Percentiles rank a stretch among this genome's conserved stretches.
phyloP scores from a whole-genome alignment of 148 eudicot genomes.

The Linanthus parryae region DNA sequence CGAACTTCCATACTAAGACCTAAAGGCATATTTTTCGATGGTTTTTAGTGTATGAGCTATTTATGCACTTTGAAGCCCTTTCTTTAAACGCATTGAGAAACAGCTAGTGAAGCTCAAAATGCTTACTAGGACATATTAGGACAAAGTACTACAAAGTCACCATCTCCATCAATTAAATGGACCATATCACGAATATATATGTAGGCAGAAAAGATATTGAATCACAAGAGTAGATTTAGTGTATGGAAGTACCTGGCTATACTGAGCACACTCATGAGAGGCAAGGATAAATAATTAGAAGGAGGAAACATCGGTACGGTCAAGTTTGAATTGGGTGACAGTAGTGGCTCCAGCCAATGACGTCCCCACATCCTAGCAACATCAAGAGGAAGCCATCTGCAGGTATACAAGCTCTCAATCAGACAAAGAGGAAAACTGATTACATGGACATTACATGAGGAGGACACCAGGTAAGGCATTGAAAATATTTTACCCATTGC shows the following conservation, averaged over 20 bases:
- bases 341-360: conserved; percentile 92
- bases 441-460: not conserved
- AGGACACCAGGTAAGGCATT: not conserved
- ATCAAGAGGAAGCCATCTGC: conserved; percentile 95
- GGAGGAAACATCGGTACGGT: conserved; percentile 64
- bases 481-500: conserved; percentile 64
- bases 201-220: not conserved
- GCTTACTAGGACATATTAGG: too few relatives aligned
- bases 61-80: too few relatives aligned
- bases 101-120: too few relatives aligned
- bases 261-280: conserved; percentile 84
- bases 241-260: conserved; percentile 99
- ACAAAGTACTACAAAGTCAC: too few relatives aligned
- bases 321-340: conserved; percentile 69
- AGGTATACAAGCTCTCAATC: conserved; percentile 13
- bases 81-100: too few relatives aligned
- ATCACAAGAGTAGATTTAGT: too few relatives aligned
- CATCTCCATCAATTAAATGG: too few relatives aligned
- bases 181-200: too few relatives aligned
- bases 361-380: conserved; percentile 99
- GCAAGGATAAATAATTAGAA: conserved; percentile 78
- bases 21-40: too few relatives aligned
- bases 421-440: not conserved
- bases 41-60: too few relatives aligned
- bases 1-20: too few relatives aligned